These are phyloP conservation scores for Pseudopithomyces chartarum DNA, from an alignment of 2,329 filamentous ascomycete genomes.

Conservation along the genomic window DNA sequence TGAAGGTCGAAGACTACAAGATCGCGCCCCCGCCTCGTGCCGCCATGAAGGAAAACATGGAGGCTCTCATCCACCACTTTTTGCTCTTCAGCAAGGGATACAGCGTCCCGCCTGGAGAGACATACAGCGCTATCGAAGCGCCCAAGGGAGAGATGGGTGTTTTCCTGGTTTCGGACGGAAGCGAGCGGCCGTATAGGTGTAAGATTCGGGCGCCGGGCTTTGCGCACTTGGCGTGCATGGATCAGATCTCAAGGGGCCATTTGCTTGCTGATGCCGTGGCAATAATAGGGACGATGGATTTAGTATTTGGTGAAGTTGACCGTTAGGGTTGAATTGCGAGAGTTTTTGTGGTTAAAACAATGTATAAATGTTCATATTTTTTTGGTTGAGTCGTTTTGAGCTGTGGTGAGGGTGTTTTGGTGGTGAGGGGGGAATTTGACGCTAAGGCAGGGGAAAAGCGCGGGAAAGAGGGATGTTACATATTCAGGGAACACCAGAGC, in stretches of 20 bases:
- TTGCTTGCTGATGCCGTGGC: slow-evolving; percentile 95
- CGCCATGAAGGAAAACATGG: slow-evolving; percentile 99
- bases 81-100: slow-evolving; percentile 98
- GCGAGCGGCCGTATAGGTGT: slow-evolving; percentile 94
- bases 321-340: slow-evolving; percentile 15
- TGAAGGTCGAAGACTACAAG: slow-evolving; percentile 99
- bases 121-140: slow-evolving; percentile 97
- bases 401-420: too few relatives aligned
- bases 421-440: too few relatives aligned
- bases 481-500: too few relatives aligned
- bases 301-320: slow-evolving; percentile 45
- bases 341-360: too few relatives aligned
- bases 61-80: slow-evolving; percentile 99
- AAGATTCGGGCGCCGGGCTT: slow-evolving; percentile 98
- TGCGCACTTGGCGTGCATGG: slow-evolving; percentile 91
- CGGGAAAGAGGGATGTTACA: too few relatives aligned
- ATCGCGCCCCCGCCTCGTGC: slow-evolving; percentile 91
- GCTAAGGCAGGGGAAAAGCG: too few relatives aligned
- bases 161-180: slow-evolving; percentile 93
- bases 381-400: background rate
- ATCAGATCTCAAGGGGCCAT: slow-evolving; percentile 91
- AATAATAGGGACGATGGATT: slow-evolving; percentile 70
- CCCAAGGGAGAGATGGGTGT: slow-evolving; percentile 99
- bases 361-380: too few relatives aligned
- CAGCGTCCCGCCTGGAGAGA: slow-evolving; percentile 94